Percentiles rank a stretch among this genome's conserved stretches.
phyloP scores from a whole-genome alignment of 2,329 filamentous ascomycete species.

The Geosmithia putterillii region DNA sequence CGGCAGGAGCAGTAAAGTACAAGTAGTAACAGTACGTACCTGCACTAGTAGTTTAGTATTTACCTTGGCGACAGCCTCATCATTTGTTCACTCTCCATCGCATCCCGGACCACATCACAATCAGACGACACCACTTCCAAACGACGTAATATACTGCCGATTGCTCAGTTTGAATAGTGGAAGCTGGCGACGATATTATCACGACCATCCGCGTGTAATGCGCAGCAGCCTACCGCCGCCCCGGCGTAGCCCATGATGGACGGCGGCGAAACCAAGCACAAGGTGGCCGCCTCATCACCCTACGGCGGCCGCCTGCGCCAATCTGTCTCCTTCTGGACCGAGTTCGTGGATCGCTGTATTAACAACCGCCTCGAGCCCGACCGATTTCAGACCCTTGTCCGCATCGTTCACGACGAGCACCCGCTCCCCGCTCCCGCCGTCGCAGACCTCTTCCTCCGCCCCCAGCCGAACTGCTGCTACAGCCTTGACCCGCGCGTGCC shows the following conservation, averaged over 20 bases:
- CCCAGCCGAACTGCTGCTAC: slow-evolving; percentile 31
- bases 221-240: not conserved
- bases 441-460: slow-evolving; percentile 47
- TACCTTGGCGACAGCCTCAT: not conserved
- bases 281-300: not conserved
- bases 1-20: too few relatives aligned
- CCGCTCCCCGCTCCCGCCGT: slow-evolving; percentile 37
- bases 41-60: not conserved
- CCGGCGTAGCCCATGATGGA: not conserved
- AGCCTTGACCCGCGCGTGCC: slow-evolving; percentile 46
- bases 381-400: slow-evolving; percentile 38
- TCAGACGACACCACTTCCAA: not conserved
- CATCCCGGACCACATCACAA: not conserved
- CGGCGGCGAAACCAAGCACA: not conserved
- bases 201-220: not conserved
- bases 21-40: too few relatives aligned
- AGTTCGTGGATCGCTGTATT: slow-evolving; percentile 39
- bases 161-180: too few relatives aligned
- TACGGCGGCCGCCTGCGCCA: not conserved
- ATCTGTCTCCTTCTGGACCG: slow-evolving; percentile 28
- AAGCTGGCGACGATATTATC: too few relatives aligned
- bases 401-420: slow-evolving; percentile 34
- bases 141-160: not conserved
- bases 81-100: not conserved
- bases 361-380: slow-evolving; percentile 36